A percentile compares a stretch with the other conserved stretches of the same genome.
Evolutionary conservation across 2,329 filamentous ascomycete genomes (phyloP).

Genomic region (Endoconidiophora polonica): DNA sequence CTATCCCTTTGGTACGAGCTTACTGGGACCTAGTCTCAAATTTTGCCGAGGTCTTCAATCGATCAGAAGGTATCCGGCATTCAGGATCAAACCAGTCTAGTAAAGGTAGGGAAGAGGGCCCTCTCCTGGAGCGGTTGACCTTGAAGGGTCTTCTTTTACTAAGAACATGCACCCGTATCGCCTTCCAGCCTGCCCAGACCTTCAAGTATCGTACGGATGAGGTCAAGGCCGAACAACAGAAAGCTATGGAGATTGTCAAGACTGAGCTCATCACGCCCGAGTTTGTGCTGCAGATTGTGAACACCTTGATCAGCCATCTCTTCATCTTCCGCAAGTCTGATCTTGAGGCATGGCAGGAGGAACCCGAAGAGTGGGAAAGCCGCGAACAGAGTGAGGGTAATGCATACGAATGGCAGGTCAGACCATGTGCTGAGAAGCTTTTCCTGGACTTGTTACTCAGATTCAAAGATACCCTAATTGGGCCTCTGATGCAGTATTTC

Average conservation of each 20-base stretch:
- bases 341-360: constrained; percentile 81
- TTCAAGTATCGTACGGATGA: constrained; percentile 69
- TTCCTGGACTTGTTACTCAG: constrained; percentile 83
- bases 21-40: constrained; percentile 74
- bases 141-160: constrained; percentile 72
- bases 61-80: constrained; percentile 38
- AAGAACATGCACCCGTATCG: constrained; percentile 69
- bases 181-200: constrained; percentile 61
- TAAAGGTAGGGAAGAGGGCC: constrained; percentile 38
- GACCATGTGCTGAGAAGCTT: constrained; percentile 82
- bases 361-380: constrained; percentile 90
- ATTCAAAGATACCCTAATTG: constrained; percentile 66
- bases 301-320: constrained; percentile 69
- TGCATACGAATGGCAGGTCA: constrained; percentile 81
- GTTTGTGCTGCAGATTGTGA: constrained; percentile 66
- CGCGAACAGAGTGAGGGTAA: constrained; percentile 71
- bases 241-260: constrained; percentile 54
- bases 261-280: constrained; percentile 57
- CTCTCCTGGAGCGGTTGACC: constrained; percentile 60
- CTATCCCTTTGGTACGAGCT: constrained; percentile 56
- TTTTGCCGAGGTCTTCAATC: constrained; percentile 58
- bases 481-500: constrained; percentile 71
- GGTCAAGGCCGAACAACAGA: constrained; percentile 58
- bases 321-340: constrained; percentile 78
- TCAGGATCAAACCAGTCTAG: constrained; percentile 23